A percentile compares a stretch with the other conserved stretches of the same genome.
Conservation (phyloP, 1,139 yeast species). For the Komagataea norvegica region DNA sequence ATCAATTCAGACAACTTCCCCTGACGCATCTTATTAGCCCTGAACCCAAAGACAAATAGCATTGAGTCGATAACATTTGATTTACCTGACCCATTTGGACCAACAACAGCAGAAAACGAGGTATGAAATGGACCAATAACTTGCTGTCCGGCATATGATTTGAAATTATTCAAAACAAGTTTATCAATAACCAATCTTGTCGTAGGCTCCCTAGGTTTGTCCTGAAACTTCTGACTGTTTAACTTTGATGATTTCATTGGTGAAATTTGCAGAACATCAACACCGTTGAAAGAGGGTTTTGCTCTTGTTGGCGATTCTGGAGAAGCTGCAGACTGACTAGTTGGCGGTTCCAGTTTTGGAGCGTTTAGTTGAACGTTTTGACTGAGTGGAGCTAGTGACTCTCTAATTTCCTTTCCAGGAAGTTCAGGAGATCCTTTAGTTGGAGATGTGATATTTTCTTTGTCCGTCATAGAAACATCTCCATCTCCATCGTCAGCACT, state of each 20-base stretch:
- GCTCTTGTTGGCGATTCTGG: constrained; percentile 32
- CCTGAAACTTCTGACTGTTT: constrained; percentile 28
- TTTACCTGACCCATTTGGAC: constrained; percentile 98
- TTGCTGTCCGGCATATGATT: constrained; percentile 95
- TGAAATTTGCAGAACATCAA: constrained; percentile 36
- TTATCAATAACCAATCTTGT: constrained; percentile 72
- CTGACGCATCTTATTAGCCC: constrained; percentile 96
- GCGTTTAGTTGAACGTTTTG: constrained; percentile 16
- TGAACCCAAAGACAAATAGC: constrained; percentile 93
- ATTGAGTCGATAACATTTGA: constrained; percentile 96
- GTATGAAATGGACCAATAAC: constrained; percentile 91
- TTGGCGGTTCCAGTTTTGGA: constrained; percentile 19
- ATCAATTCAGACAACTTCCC: constrained; percentile 86
- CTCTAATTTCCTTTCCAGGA: constrained; percentile 16
- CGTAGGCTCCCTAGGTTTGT: constrained; percentile 27
- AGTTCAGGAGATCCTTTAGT: constrained; percentile 8
- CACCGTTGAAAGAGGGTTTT: constrained; percentile 33
- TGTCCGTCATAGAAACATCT: constrained; percentile 14
- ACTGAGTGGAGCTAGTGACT: constrained; percentile 21
- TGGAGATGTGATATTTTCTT: constrained; percentile 18
- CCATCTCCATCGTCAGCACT: constrained; percentile 14
- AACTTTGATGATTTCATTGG: constrained; percentile 32
- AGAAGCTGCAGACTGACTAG: constrained; percentile 16
- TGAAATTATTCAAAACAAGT: constrained; percentile 77
- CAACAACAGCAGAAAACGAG: constrained; percentile 96